Percentiles rank a stretch among this genome's conserved stretches.
These are phyloP conservation scores for Coniferiporia weirii DNA, from an alignment of 1,284 basidiomycete genomes.

Conservation along the genomic window DNA sequence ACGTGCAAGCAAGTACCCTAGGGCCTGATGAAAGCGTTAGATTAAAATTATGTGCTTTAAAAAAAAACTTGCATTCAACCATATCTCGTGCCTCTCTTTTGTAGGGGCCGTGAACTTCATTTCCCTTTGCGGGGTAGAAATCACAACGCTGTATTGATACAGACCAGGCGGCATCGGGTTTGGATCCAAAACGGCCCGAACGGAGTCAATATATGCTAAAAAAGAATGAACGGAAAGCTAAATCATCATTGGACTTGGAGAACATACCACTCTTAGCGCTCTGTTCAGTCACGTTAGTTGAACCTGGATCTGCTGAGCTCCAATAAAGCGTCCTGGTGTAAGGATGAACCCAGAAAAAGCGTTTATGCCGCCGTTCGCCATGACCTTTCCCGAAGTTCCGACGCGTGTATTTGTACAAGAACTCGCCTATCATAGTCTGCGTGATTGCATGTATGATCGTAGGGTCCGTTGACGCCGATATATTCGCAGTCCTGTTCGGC, in stretches of 20 bases:
- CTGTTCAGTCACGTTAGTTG: slow-evolving; percentile 80
- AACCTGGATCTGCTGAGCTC: slow-evolving; percentile 92
- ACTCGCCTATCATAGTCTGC: slow-evolving; percentile 99
- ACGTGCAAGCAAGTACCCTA: slow-evolving; percentile 78
- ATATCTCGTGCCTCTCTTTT: slow-evolving; percentile 94
- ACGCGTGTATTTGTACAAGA: slow-evolving; percentile 96
- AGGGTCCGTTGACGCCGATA: slow-evolving; percentile 67
- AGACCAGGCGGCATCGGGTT: slow-evolving; percentile 93
- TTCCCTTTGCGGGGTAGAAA: slow-evolving; percentile 90
- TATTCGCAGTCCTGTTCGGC: slow-evolving; percentile 31
- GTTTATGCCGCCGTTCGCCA: slow-evolving; percentile 85
- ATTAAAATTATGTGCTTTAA: slow-evolving; percentile 9
- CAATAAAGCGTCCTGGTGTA: slow-evolving; percentile 98
- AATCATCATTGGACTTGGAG: slow-evolving; percentile 12
- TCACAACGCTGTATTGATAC: slow-evolving; percentile 88
- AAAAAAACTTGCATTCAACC: slow-evolving; percentile 68
- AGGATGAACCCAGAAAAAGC: slow-evolving; percentile 99
- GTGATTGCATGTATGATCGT: slow-evolving; percentile 92
- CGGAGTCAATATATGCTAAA: slow-evolving; percentile 93
- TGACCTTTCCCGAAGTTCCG: slow-evolving; percentile 87
- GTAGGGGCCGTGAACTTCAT: slow-evolving; percentile 97
- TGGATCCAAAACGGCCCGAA: slow-evolving; percentile 85
- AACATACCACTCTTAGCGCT: slow-evolving; percentile 93
- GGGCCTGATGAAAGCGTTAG: slow-evolving; percentile 47
- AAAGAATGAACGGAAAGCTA: slow-evolving; percentile 13